Evolutionary conservation across 164 flowering plant species (phyloP), one percentile per base, ranked within the genome.

Genomic region (Annona cherimola): DNA sequence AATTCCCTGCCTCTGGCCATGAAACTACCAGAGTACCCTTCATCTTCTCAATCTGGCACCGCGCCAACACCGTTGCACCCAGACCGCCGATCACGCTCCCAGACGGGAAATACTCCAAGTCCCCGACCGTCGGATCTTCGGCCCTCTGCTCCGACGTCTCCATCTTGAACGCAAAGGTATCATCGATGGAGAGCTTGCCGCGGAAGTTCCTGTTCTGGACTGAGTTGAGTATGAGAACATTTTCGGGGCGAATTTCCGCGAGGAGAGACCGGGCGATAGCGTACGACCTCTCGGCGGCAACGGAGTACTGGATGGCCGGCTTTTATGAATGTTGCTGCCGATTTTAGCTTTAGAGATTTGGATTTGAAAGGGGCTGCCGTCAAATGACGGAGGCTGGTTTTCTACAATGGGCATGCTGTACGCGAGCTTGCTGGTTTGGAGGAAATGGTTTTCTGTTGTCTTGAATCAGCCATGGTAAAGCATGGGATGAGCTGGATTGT

Each of bases 131-230:
- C 4, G 63, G 41, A 18, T 42, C 69, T 4, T 43, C 77, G 5
- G 69, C 4, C 63, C 73, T 69, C 77, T 75, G 77, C 73, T 69
- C 42, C 64, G 69, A 69, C 14, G 77, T 75, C 65, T 75, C 77
- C 18, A 75, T 43, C 77, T 75, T 75, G 50, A 63, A 63, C 20
- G 63, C 69, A 19, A 75, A 57, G 8, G 54, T n/a, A 7, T 75
- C 77, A 26, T 75, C 77, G 7, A 46, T 8, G 42, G 69, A 44
- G 55, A 69, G 64, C 54, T 20, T 64, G 20, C 77, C 77, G 19
- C 73, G 70, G 69, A 63, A 75, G 59, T 75, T 69, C 63, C 42
- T 19, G 19, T 73, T 64, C 73, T 64, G 77, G 65, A 75, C 35
- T 19, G 77, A 69, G 14, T 57, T 68, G 4, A 75, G 57, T 20